Conservation (phyloP, 352 stramenopile species). For the Pythium aquatile region DNA sequence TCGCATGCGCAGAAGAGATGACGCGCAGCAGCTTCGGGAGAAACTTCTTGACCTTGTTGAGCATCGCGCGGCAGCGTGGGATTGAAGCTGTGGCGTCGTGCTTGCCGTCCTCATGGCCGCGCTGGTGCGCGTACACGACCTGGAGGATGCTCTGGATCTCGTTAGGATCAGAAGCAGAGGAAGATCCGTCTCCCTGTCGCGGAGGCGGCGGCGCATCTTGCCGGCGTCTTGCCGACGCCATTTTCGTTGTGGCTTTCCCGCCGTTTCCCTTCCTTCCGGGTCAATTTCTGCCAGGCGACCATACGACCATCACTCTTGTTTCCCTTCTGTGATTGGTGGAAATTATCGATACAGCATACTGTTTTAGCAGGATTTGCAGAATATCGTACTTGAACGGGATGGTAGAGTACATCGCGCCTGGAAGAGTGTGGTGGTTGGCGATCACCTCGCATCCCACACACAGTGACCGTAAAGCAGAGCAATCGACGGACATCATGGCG, state of each 20-base stretch:
- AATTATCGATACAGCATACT: constrained; percentile 1
- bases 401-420: background rate
- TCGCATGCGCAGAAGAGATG: constrained; percentile 11
- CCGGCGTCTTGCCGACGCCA: constrained; percentile 47
- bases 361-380: background rate
- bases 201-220: background rate
- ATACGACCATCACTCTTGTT: constrained; percentile 25
- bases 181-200: background rate
- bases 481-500: constrained; percentile 29
- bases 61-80: constrained; percentile 25
- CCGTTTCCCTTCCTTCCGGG: constrained; percentile 21
- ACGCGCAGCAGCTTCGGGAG: constrained; percentile 25
- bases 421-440: constrained; percentile 29
- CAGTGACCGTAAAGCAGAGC: constrained; percentile 6
- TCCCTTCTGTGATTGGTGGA: constrained; percentile 13
- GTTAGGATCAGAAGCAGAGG: background rate
- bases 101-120: constrained; percentile 25
- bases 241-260: constrained; percentile 18
- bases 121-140: constrained; percentile 20
- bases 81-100: constrained; percentile 15
- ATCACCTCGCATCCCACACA: constrained; percentile 16
- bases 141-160: constrained; percentile 26
- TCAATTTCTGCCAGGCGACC: background rate
- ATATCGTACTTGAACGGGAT: constrained; percentile 20
- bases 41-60: constrained; percentile 28